These are phyloP conservation scores for Neonectria faginata DNA, from an alignment of 2,329 filamentous ascomycete genomes.

Conservation along the genomic window DNA sequence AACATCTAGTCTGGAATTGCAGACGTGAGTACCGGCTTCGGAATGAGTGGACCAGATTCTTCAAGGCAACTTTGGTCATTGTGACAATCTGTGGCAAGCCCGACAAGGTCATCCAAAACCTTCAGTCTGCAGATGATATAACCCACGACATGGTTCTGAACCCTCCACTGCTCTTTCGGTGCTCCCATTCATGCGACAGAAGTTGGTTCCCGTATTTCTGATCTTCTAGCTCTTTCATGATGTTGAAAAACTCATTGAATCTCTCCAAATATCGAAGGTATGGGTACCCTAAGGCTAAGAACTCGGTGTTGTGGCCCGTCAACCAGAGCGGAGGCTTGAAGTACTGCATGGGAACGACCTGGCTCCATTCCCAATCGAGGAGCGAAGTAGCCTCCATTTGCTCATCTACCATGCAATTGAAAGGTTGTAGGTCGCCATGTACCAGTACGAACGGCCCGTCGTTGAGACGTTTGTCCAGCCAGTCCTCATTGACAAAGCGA, in stretches of 20 bases:
- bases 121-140: background rate
- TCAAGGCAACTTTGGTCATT: background rate
- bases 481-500: constrained; percentile 19
- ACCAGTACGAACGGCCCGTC: constrained; percentile 41
- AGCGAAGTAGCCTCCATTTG: constrained; percentile 25
- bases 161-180: background rate
- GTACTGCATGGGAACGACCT: constrained; percentile 34
- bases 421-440: constrained; percentile 41
- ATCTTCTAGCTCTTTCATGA: background rate
- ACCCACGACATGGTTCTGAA: background rate
- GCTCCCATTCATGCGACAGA: constrained; percentile 17
- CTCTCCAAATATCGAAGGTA: constrained; percentile 7
- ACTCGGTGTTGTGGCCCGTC: background rate
- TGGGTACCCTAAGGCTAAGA: background rate
- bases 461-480: constrained; percentile 21
- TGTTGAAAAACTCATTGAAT: background rate
- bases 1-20: constrained; percentile 3
- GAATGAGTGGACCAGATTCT: background rate
- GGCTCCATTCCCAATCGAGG: constrained; percentile 41
- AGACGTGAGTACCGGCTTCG: background rate
- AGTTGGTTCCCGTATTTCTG: background rate
- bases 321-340: constrained; percentile 34
- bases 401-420: constrained; percentile 38
- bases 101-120: background rate
- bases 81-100: constrained; percentile 3